Base-by-base conservation (phyloP, 106 monocot genomes). In the Ottelia alismoides region DNA sequence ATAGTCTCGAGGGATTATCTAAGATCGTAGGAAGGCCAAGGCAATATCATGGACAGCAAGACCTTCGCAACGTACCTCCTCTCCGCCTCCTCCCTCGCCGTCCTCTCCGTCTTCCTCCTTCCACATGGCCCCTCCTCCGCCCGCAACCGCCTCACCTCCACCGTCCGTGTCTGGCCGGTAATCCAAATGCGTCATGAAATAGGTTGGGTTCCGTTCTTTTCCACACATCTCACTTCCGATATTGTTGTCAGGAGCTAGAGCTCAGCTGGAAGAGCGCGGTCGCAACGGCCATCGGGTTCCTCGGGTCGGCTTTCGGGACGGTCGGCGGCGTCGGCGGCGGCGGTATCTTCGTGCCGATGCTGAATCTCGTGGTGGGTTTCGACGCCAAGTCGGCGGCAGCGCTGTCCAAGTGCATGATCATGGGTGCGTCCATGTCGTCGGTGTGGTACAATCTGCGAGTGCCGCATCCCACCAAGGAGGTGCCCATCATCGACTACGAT, bases 271-370 rank as follows among this genome's bases (percentile, higher is more conserved):
- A 63, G 49, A 72, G 44, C 22, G 69, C 26, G 1, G 24, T 85
- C 16, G 89, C 77, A 6, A 89, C 89, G 18, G 27, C 77, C 20
- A 60, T 89, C 10, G 96, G 96, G 27, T 96, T 96, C 65, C 49
- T 85, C 1, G 96, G 96, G 6, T 96, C 89, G 24, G 85, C 79
- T 3, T 89, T 89, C 30, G 96, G 96, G 30, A 96, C 96, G 17
- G 96, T 96, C 0, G 96, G 96, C 6, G 96, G 96, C 2, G 96
- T 96, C n/a, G 96, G 96, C 1, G 96, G 96, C 25, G 96, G 96
- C 19, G 96, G 96, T 10, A 81, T 96, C 30, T 96, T 96, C 60
- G 96, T 96, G 2, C 89, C 96, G 28, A 67, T 96, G 84, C 84
- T 96, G 52, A 96, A 79, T 48, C 85, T 96, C 46, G 47, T 96